phyloP scores from a whole-genome alignment of 441 rosid genomes.

The Rhodomyrtus psidioides region DNA sequence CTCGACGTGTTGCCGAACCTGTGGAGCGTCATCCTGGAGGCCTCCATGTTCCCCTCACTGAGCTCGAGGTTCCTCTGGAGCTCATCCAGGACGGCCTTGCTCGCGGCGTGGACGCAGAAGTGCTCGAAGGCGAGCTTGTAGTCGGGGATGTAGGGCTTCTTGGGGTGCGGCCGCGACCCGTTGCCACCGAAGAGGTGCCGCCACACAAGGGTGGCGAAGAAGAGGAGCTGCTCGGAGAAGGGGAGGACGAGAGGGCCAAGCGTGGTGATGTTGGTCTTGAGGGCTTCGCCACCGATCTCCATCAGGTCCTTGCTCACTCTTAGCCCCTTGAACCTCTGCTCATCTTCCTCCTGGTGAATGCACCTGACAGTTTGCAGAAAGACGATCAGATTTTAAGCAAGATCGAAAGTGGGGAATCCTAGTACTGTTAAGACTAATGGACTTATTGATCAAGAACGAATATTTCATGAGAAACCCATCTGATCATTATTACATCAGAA shows the following conservation, averaged over 20 bases:
- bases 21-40: conserved; percentile 77
- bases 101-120: conserved; percentile 75
- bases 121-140: conserved; percentile 93
- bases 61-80: conserved; percentile 76
- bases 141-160: conserved; percentile 82
- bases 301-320: conserved; percentile 69
- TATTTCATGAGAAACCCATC: background rate
- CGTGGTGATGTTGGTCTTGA: conserved; percentile 89
- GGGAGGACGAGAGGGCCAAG: conserved; percentile 85
- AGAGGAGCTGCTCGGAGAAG: conserved; percentile 83
- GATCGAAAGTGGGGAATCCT: background rate
- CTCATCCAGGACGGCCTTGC: conserved; percentile 75
- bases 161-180: conserved; percentile 15
- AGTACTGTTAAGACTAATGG: background rate
- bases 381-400: background rate
- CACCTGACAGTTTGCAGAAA: conserved; percentile 25
- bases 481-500: background rate
- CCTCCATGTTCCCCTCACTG: conserved; percentile 70
- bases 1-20: conserved; percentile 89
- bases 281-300: conserved; percentile 85
- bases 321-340: conserved; percentile 53
- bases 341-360: conserved; percentile 85
- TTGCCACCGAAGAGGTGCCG: conserved; percentile 33
- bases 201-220: conserved; percentile 53
- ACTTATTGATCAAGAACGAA: background rate